Base-by-base conservation (phyloP, 2,329 filamentous ascomycete genomes). In the Fusarium albidum region DNA sequence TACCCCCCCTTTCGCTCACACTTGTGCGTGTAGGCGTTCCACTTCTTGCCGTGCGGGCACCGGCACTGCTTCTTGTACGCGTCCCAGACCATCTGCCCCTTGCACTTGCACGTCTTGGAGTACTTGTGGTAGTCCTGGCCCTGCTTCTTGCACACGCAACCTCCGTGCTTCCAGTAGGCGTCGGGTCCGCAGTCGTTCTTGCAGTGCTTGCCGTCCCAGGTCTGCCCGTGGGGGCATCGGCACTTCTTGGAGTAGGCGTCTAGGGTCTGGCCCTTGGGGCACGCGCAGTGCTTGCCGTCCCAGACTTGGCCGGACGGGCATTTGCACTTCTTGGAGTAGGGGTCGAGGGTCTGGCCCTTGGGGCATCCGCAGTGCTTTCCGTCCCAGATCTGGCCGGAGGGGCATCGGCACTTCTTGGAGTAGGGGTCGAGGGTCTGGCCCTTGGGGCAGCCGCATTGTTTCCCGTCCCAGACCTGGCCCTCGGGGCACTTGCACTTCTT, bases 121-220 rank as follows among this genome's bases (percentile, higher is more conserved):
- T 60, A 28, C 44, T 55, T 49, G 51, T 63, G 26, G 26, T 47
- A 64, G 18, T 56, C 43, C 38, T 58, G 53, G 49, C 46, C 51
- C 18, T 51, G 29, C 48, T 53, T 65, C 44, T 53, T 63, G 46
- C 61, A 64, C 33, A 64, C 56, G 11, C 61, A 64, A n/a, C 15
- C 45, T n/a, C 49, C 56, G 28, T 54, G 43, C 47, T 54, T 64
- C 43, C 52, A 64, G 18, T 62, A 46, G 8, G 61, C 61, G 11
- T 64, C 45, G 14, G 39, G 34, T 9, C 61, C 61, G 14, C 61
- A 64, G 55, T 64, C 47, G 9, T 46, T 42, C 26, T 43, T 14
- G 56, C 61, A 64, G 48, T 57, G 32, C 26, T 47, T 14, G 29
- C 53, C 53, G 42, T 63, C 15, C 52, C 60, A 64, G 43, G 8